Base-by-base conservation (phyloP, 23 red algal genomes). In the Pyropia haitanensis region DNA sequence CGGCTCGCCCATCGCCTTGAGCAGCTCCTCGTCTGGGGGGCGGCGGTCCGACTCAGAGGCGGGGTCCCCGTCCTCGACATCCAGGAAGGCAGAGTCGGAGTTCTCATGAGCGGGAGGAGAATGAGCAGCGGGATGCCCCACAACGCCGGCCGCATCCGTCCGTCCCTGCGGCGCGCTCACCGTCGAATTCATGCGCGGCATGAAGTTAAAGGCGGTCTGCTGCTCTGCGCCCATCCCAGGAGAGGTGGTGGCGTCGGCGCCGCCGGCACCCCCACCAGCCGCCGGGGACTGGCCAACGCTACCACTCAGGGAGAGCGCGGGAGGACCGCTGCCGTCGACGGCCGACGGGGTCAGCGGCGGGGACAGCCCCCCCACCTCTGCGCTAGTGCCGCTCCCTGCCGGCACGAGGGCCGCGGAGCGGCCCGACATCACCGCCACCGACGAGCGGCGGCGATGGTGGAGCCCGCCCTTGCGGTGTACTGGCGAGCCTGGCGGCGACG, bases 1-100 rank as follows among this genome's bases (percentile, higher is more conserved):
- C 21, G 74, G 70, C 65, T 96, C 91, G 14, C 91, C 91, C 25
- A 88, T 75, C 28, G 77, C 84, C 30, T 85, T 87, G 30, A 87
- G 52, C 15, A 87, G 52, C 63, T 87, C 81, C 31, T 87, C 81
- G 49, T 87, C 81, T n/a, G 81, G 81, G 5, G 81, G 81, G 22
- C 81, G 49, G 21, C 69, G 67, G 53, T 76, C 85, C 33, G 76
- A 70, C 26, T 56, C 70, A 26, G 65, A 58, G 21, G 51, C 32
- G 5, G 31, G 32, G 5, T 18, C 22, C 14, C 61, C 39, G 50
- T 70, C 29, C 46, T 80, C 85, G 19, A 90, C 65, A 16, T 71
- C 21, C 4, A 46, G 39, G 66, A 81, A 76, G 18, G 70, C 72
- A 48, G 74, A 70, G 34, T 73, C 67, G 17, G 60, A 63, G 6